Base-by-base conservation (phyloP, 495 filamentous ascomycete species). In the Penicillium alfredii region DNA sequence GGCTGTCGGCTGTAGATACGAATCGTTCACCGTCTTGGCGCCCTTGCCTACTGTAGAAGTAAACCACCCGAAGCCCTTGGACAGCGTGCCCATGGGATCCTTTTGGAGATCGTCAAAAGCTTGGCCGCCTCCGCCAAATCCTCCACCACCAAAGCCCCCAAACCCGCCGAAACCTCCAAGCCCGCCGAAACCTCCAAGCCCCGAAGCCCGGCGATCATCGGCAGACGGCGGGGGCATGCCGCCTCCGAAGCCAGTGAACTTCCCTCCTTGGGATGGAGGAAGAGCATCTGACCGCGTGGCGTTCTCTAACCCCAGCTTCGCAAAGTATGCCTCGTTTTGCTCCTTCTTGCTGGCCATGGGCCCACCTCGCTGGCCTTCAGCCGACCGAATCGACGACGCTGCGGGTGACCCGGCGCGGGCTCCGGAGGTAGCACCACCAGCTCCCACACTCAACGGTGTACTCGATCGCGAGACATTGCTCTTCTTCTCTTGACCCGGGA, bases 21-120 rank as follows among this genome's bases (percentile, higher is more conserved):
- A 74, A 45, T 94, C 80, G 56, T 96, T 90, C 18, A 94, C 77
- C 1, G 74, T 85, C 71, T 94, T 92, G 9, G 88, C 92, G 38
- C 81, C 77, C 70, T 88, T 90, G 10, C 79, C 82, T 9, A 96
- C 88, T 20, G 85, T 82, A 8, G 73, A 79, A 11, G 86, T 75
- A 47, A 98, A 90, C 84, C 93, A 96, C 2, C 93, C 89, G 49
- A 96, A 89, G 4, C 92, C 84, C 64, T 94, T 96, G 16, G 76
- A 86, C 49, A 98, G 55, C 30, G 89, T 86, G 0, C 77, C 88
- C 38, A 97, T 72, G 2, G 93, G 88, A 59, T 98, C 92, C 46
- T 82, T 84, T 61, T 90, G 85, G 46, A 96, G 77, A 22, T 95
- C 88, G 35, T 93, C 82, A 14, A 89, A 58, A 1, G 75, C 77